Conservation (phyloP, 2,329 filamentous ascomycete species). For the Exophiala sp. region DNA sequence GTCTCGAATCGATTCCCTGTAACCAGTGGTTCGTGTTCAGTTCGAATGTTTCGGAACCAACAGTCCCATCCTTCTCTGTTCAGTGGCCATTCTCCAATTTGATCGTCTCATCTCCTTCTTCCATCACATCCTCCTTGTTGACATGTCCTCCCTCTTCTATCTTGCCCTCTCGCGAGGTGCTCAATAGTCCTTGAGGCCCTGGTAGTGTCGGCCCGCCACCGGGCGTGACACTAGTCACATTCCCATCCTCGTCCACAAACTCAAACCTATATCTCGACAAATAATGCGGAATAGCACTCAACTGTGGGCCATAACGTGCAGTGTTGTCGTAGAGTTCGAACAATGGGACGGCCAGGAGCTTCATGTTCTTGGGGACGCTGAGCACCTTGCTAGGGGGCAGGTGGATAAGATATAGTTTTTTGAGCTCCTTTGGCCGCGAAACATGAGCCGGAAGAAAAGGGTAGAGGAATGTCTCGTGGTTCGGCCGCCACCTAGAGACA, state of each 20-base stretch:
- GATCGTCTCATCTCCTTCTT: slow-evolving; percentile 2
- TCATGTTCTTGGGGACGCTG: slow-evolving; percentile 99
- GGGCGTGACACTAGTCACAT: slow-evolving; percentile 78
- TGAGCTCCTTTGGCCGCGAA: slow-evolving; percentile 95
- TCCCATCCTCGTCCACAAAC: slow-evolving; percentile 87
- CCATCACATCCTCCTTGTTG: neutral
- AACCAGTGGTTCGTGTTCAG: too few species aligned
- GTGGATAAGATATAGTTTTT: slow-evolving; percentile 97
- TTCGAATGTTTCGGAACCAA: too few species aligned
- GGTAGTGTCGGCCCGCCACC: slow-evolving; percentile 41
- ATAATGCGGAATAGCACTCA: slow-evolving; percentile 92
- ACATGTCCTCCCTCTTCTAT: neutral
- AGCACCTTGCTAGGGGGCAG: slow-evolving; percentile 88
- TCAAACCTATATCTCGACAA: slow-evolving; percentile 96
- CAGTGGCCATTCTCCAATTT: slow-evolving; percentile 20
- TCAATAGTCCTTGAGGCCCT: slow-evolving; percentile 3
- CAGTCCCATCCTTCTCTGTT: neutral
- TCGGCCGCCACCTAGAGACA: slow-evolving; percentile 67
- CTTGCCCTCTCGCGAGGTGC: neutral
- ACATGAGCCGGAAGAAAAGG: slow-evolving; percentile 95
- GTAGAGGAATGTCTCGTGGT: slow-evolving; percentile 99
- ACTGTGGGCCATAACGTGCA: slow-evolving; percentile 85
- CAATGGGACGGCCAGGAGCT: slow-evolving; percentile 88
- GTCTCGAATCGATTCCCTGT: too few species aligned
- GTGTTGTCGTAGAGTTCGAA: slow-evolving; percentile 99